These are phyloP conservation scores for Cardamine chenopodiifolia DNA, from an alignment of 345 rosid genomes.

Conservation along the genomic window DNA sequence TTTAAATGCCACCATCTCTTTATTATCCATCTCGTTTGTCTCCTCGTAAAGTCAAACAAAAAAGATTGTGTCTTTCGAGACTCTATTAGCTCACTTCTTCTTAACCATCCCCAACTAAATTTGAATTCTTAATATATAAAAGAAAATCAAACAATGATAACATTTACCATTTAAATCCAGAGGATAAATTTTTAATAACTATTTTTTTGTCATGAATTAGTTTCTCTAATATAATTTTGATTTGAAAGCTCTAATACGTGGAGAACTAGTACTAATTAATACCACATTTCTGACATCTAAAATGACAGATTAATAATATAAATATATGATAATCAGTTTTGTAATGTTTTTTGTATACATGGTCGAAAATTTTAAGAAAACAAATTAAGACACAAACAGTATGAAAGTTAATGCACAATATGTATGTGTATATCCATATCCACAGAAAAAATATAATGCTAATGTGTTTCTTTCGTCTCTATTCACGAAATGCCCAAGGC, in stretches of 20 bases:
- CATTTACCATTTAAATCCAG: not conserved
- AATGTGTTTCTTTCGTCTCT: slow-evolving; percentile 21
- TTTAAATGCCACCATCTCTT: slow-evolving; percentile 28
- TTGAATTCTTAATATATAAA: slow-evolving; percentile 19
- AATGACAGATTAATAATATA: slow-evolving; percentile 11
- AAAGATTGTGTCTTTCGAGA: slow-evolving; percentile 36
- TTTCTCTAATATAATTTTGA: not conserved
- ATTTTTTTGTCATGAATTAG: not conserved
- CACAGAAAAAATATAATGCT: slow-evolving; percentile 37
- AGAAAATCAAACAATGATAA: not conserved
- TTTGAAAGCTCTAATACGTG: slow-evolving; percentile 7
- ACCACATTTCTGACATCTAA: not conserved
- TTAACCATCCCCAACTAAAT: slow-evolving; percentile 42
- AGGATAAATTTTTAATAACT: not conserved
- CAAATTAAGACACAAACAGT: slow-evolving; percentile 18
- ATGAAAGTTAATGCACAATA: slow-evolving; percentile 33
- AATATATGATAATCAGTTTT: slow-evolving; percentile 11
- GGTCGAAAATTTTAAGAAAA: not conserved
- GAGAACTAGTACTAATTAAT: not conserved
- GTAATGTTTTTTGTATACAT: slow-evolving; percentile 26
- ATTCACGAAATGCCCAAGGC: slow-evolving; percentile 53
- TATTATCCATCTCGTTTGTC: slow-evolving; percentile 23
- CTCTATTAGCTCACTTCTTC: slow-evolving; percentile 40
- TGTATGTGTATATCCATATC: slow-evolving; percentile 7
- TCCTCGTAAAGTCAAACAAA: slow-evolving; percentile 35